Evolutionary conservation across 768 basidiomycete genomes (phyloP).

Genomic region (Boletus sp.): DNA sequence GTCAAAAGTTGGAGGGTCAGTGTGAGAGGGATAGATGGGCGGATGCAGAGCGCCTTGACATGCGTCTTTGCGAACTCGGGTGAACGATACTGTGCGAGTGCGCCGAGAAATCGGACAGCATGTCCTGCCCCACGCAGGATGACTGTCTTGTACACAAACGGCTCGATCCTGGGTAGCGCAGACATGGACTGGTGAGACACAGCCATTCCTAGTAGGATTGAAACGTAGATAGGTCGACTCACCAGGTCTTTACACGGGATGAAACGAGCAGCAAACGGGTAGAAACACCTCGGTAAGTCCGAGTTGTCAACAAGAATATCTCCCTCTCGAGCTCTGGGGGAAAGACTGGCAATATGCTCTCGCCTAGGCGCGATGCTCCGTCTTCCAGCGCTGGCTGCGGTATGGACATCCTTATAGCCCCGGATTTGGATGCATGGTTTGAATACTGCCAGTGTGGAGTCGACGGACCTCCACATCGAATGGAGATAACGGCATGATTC

Average conservation of each 20-base stretch:
- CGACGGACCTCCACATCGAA: no score
- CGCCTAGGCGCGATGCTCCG: background rate
- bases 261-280: conserved; percentile 18
- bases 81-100: conserved; percentile 2
- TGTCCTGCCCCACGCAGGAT: conserved; percentile 7
- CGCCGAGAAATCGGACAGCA: conserved; percentile 10
- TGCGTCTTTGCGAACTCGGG: conserved; percentile 9
- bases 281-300: conserved; percentile 5
- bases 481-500: no score
- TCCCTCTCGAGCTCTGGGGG: conserved; percentile 21
- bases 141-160: conserved; percentile 20
- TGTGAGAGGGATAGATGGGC: conserved; percentile 9
- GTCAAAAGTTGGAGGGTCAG: conserved; percentile 6
- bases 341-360: conserved; percentile 4
- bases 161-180: conserved; percentile 17
- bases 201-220: background rate
- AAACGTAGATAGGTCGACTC: background rate
- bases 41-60: conserved; percentile 18
- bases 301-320: conserved; percentile 17
- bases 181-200: background rate
- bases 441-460: background rate
- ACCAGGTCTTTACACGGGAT: conserved; percentile 18
- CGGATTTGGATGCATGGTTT: background rate
- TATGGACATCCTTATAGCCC: background rate
- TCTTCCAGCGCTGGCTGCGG: background rate